A percentile compares a stretch with the other conserved stretches of the same genome.
These are phyloP conservation scores for Pyrus betulifolia DNA, from an alignment of 306 rosid species.

Conservation along the genomic window DNA sequence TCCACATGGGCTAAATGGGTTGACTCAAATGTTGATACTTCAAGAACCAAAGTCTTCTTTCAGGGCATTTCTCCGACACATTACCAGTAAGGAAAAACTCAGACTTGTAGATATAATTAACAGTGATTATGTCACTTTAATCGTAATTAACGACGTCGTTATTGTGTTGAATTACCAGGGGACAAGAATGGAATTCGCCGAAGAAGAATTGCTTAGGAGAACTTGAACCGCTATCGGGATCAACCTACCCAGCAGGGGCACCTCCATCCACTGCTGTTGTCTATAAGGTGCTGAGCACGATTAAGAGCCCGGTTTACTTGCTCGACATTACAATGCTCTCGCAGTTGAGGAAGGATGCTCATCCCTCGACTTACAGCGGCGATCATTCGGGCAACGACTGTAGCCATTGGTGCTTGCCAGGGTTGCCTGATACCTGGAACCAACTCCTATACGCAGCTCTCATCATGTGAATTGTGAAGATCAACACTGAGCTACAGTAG, in stretches of 20 bases:
- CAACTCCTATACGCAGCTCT: slow-evolving; percentile 80
- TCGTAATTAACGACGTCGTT: not conserved
- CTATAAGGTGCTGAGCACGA: slow-evolving; percentile 51
- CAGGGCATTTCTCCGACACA: slow-evolving; percentile 98
- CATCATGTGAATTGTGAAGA: slow-evolving; percentile 36
- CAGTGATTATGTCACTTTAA: not conserved
- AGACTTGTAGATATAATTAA: not conserved
- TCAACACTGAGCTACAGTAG: not conserved
- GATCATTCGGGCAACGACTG: slow-evolving; percentile 71
- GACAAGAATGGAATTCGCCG: slow-evolving; percentile 81
- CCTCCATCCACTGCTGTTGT: slow-evolving; percentile 64
- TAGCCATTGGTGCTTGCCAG: slow-evolving; percentile 98
- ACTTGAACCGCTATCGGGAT: slow-evolving; percentile 56
- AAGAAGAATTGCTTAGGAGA: slow-evolving; percentile 65
- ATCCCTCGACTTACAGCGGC: slow-evolving; percentile 67
- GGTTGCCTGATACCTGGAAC: slow-evolving; percentile 96
- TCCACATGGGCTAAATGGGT: slow-evolving; percentile 93
- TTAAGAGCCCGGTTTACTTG: slow-evolving; percentile 53
- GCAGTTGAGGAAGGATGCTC: slow-evolving; percentile 83
- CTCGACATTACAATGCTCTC: slow-evolving; percentile 88
- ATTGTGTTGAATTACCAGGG: slow-evolving; percentile 37
- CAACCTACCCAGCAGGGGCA: slow-evolving; percentile 70
- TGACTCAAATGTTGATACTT: slow-evolving; percentile 62
- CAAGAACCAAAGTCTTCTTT: slow-evolving; percentile 73
- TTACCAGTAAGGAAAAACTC: slow-evolving; percentile 48